Base-by-base conservation (phyloP, 2,329 filamentous ascomycete species). In the Rhynchosporium graminicola region DNA sequence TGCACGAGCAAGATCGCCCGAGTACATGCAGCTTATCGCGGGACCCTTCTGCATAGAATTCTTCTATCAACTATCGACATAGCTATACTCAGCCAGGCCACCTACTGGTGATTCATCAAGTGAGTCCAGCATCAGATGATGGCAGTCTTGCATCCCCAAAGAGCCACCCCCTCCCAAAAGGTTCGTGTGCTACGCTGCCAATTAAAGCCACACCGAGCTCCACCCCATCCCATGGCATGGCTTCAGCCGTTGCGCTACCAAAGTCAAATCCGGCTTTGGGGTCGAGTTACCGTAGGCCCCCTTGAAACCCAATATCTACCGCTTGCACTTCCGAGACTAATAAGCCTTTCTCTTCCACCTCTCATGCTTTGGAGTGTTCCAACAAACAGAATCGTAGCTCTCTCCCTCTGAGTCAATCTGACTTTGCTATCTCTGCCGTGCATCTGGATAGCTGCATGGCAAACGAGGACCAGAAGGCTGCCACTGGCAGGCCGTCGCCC, bases 351-450 rank as follows among this genome's bases (percentile, higher is more conserved):
- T 46, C 38, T 51, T 42, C 47, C 12, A 50, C 9, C 28, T 50
- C 33, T 50, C 28, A 10, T 50, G 9, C 20, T 7, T 13, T 38
- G n/a, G 26, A 55, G 33, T 36, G 3, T 10, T 52, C 31, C 28
- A 50, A 57, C 61, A 46, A 13, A 47, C 45, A 52, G 55, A 26
- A 60, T 40, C 54, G 36, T 43, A 42, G 36, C 58, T 65, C 63
- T 65, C 33, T 36, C 33, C 5, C 33, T 6, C 33, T 36, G 33
- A 20, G 64, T 63, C 61, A 63, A 58, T 63, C 61, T 62, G 61
- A 66, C 64, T 60, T 33, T 45, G 47, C 55, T 33, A 31, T 62
- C 36, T 38, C 56, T 47, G 46, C 33, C 50, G 43, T 46, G 38
- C 59, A 46, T 20, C 43, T 46, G 43, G n/a, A 26, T 46, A 42